Percentiles rank a stretch among this genome's conserved stretches.
These are phyloP conservation scores for Populus pruinosa DNA, from an alignment of 345 rosid species.

Conservation along the genomic window DNA sequence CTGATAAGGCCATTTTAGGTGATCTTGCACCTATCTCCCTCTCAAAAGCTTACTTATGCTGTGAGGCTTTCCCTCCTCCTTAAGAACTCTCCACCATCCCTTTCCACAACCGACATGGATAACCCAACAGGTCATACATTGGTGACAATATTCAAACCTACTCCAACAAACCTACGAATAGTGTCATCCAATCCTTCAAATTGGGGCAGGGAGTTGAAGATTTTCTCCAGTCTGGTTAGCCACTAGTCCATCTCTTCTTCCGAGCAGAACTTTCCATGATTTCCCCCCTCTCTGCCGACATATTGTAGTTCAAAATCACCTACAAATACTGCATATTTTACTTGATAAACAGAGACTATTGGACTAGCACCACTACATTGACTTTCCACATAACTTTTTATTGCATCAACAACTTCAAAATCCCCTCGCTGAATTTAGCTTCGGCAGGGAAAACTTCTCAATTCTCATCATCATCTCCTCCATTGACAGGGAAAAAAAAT, in stretches of 20 bases:
- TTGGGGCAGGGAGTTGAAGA: slow-evolving; percentile 56
- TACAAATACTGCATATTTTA: not conserved
- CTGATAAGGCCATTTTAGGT: slow-evolving; percentile 51
- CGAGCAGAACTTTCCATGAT: slow-evolving; percentile 59
- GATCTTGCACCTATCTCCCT: too few relatives aligned
- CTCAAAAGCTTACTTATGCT: too few relatives aligned
- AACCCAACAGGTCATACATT: slow-evolving; percentile 31
- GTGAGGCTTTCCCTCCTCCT: too few relatives aligned
- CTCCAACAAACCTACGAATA: slow-evolving; percentile 47
- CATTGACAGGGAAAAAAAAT: slow-evolving; percentile 15
- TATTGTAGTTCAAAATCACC: not conserved
- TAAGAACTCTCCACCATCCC: too few relatives aligned
- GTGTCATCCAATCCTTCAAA: slow-evolving; percentile 43
- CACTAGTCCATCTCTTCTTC: slow-evolving; percentile 70
- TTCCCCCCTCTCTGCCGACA: slow-evolving; percentile 74
- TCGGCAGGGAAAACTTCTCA: slow-evolving; percentile 54
- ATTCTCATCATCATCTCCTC: slow-evolving; percentile 51
- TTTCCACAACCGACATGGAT: too few relatives aligned
- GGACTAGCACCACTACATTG: slow-evolving; percentile 45
- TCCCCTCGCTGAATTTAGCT: slow-evolving; percentile 55
- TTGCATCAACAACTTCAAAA: slow-evolving; percentile 56
- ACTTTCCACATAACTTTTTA: slow-evolving; percentile 62
- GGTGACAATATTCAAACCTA: slow-evolving; percentile 44
- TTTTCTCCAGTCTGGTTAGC: slow-evolving; percentile 60
- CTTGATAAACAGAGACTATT: not conserved